phyloP scores from a whole-genome alignment of 2,329 filamentous ascomycete genomes.

The Gnomoniopsis sp. region DNA sequence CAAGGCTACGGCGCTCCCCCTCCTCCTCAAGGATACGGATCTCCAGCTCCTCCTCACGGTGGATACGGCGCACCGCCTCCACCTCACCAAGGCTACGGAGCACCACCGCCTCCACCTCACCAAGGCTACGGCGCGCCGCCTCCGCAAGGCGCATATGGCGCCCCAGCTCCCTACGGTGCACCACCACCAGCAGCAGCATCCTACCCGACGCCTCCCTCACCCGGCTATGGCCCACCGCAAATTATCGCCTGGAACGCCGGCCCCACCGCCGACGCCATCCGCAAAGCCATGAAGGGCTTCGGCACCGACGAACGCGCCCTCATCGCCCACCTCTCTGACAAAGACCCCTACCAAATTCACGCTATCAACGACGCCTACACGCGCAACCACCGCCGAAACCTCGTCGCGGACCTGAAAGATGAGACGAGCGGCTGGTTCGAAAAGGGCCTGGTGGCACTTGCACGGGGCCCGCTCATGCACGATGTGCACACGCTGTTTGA shows the following conservation, averaged over 20 bases:
- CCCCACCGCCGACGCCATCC: constrained; percentile 66
- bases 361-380: constrained; percentile 66
- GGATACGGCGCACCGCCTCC: constrained; percentile 15
- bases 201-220: constrained; percentile 57
- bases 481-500: constrained; percentile 70
- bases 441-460: constrained; percentile 69
- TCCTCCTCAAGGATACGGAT: constrained; percentile 1
- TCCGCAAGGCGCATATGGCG: constrained; percentile 28
- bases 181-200: constrained; percentile 29
- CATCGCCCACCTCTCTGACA: constrained; percentile 65
- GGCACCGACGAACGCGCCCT: constrained; percentile 82
- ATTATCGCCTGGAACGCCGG: constrained; percentile 66
- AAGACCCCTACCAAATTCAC: constrained; percentile 76
- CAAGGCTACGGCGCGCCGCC: constrained; percentile 26
- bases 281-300: constrained; percentile 85
- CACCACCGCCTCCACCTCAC: constrained; percentile 23
- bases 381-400: constrained; percentile 59
- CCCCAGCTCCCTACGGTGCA: constrained; percentile 30
- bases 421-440: constrained; percentile 76
- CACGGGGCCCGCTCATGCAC: constrained; percentile 73
- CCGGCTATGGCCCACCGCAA: constrained; percentile 72
- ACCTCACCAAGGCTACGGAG: constrained; percentile 22
- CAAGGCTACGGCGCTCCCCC: constrained; percentile 26
- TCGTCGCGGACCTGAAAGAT: constrained; percentile 71
- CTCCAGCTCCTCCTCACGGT: constrained; percentile 23